Percentiles rank a stretch among this genome's conserved stretches.
These are phyloP conservation scores for Ajuga chamaepitys DNA, from an alignment of 257 asterid species.

Conservation along the genomic window DNA sequence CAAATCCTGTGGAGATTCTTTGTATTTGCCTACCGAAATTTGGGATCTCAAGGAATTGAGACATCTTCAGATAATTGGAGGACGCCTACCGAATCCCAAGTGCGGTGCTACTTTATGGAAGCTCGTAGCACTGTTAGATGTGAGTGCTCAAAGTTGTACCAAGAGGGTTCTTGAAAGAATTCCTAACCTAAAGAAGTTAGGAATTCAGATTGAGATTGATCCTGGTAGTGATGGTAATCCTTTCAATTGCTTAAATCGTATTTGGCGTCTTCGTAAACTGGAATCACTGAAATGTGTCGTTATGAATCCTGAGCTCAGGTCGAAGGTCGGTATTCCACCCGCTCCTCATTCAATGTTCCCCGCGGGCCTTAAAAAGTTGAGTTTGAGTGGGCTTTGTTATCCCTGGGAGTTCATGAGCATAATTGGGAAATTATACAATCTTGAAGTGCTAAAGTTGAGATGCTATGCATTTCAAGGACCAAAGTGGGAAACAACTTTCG, in stretches of 20 bases:
- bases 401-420: not conserved
- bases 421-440: not conserved
- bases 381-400: not conserved
- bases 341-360: not conserved
- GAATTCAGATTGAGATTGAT: not conserved
- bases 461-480: not conserved
- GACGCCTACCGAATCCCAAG: not conserved
- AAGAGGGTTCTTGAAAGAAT: not conserved
- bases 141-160: not conserved
- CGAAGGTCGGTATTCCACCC: not conserved
- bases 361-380: not conserved
- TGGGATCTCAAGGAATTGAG: conserved; percentile 3
- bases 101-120: not conserved
- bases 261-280: not conserved
- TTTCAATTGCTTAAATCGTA: not conserved
- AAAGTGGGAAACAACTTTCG: not conserved
- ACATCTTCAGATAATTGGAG: not conserved
- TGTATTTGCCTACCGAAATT: not conserved
- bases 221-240: not conserved
- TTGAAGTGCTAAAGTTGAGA: not conserved
- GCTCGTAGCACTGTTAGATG: not conserved
- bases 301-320: not conserved
- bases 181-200: not conserved
- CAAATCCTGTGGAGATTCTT: not conserved
- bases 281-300: not conserved